Base-by-base conservation (phyloP, 495 filamentous ascomycete species). In the Hapsidospora chrysogenum region DNA sequence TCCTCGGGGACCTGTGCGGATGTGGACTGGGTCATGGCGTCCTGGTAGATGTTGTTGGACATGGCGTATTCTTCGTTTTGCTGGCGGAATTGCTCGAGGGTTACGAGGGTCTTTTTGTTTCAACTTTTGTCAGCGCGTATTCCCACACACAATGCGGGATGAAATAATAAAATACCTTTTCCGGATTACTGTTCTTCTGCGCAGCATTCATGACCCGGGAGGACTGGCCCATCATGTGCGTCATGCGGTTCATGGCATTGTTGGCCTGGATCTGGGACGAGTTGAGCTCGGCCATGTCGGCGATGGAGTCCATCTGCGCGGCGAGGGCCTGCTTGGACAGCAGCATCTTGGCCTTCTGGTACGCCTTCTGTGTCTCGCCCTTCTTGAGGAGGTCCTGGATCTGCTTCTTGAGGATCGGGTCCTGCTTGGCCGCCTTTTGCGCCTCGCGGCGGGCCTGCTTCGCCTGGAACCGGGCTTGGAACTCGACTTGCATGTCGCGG, bases 41-140 rank as follows among this genome's bases (percentile, higher is more conserved):
- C 84, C 55, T 85, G 78, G 59, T 85, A 85, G 56, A 84, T 84
- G 17, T 74, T 76, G 33, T 78, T 84, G 46, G 69, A 72, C 43
- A 86, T 79, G 51, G 84, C 81, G 38, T 86, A 72, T 44, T 86
- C 79, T 46, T 86, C 81, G 58, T 84, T 85, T 53, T 87, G 80
- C 29, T 68, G 64, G 52, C 83, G 76, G 63, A 83, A 85, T 46
- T 75, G 73, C 48, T 86, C 81, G 63, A 87, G 84, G 20, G 63
- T 65, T 30, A 64, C 40, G 36, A 66, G 57, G 29, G 63, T 66
- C 45, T 51, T 33, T n/a, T 5, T 8, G 31, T 13, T 14, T 10
- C 16, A 19, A 15, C 16, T 19, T 1, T 21, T 9, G 17, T 4
- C 23, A n/a, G 17, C 9, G 9, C 16, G 3, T 13, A n/a, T 29